Evolutionary conservation across 179 eudicot species (phyloP), one percentile per base, ranked within the genome.

Genomic region (Amaranthus tricolor): DNA sequence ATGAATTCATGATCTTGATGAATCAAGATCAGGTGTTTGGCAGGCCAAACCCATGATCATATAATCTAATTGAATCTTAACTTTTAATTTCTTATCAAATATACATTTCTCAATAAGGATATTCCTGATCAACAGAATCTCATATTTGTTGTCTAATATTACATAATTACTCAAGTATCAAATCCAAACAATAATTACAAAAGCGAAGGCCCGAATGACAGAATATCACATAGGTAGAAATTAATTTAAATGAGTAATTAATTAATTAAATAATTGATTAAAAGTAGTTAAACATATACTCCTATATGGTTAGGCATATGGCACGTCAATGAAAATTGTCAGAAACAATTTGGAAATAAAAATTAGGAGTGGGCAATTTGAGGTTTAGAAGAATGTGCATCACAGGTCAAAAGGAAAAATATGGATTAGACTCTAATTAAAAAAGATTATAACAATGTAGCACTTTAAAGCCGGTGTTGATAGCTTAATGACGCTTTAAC

Each of bases 311-410:
- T 50, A 58, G 20, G n/a, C 24, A 58, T 57, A 57, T 16, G 57
- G 63, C 77, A 78, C 81, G 77, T 78, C 61, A 17, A 71, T 58
- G 17, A 12, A 55, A 63, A 56, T 63, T 71, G 76, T 68, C 59
- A 76, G 53, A 1, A 15, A 14, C 61, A 52, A 43, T 31, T 43
- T 55, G 54, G 21, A 49, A 75, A 67, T 47, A 67, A 57, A 31
- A 70, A 61, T 52, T 4, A 71, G n/a, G 45, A 72, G 55, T 45
- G 9, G 69, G 69, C 62, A 5, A 50, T 20, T 66, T 58, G 50
- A 66, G 14, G 24, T 21, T 14, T 56, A 13, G 58, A 44, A 75
- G 49, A 43, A 47, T 53, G 66, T 66, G 65, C 64, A 66, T 61
- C 48, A 11, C 74, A 53, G 73, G 70, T 70, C 62, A 77, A 77